Evolutionary conservation across 164 flowering plant species (phyloP).

Genomic region (Umbellularia californica): DNA sequence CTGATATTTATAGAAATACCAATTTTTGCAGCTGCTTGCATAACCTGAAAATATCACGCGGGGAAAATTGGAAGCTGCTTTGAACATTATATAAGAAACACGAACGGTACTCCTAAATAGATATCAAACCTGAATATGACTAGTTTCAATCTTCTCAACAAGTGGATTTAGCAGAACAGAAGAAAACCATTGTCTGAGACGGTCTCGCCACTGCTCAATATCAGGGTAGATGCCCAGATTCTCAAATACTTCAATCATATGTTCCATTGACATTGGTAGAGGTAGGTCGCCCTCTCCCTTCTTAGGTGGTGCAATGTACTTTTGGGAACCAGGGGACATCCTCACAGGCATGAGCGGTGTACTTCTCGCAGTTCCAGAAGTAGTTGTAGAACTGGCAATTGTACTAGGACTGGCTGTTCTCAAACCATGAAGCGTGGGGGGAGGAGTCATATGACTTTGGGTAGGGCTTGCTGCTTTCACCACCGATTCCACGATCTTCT

Average conservation of each 20-base stretch:
- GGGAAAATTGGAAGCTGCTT: not conserved
- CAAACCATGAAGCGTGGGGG: conserved; percentile 61
- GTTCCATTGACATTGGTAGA: conserved; percentile 88
- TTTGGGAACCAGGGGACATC: conserved; percentile 93
- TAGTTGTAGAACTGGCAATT: conserved; percentile 47
- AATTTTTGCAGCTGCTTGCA: conserved; percentile 79
- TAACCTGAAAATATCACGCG: conserved; percentile 46
- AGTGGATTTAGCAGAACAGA: conserved; percentile 74
- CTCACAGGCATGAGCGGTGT: conserved; percentile 91
- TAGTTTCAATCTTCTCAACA: conserved; percentile 69
- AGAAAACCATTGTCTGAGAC: conserved; percentile 95
- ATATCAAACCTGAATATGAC: conserved; percentile 67
- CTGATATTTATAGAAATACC: conserved; percentile 63
- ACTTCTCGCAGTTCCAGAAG: conserved; percentile 79
- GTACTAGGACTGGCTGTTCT: conserved; percentile 55
- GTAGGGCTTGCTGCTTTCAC: conserved; percentile 42
- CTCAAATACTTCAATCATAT: conserved; percentile 68
- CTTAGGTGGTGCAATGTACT: conserved; percentile 84
- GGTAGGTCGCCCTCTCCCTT: conserved; percentile 92
- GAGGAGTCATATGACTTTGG: conserved; percentile 35
- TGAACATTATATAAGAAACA: not conserved
- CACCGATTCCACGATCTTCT: conserved; percentile 71
- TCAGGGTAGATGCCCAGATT: conserved; percentile 75
- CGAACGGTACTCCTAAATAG: not conserved
- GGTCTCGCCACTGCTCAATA: conserved; percentile 92